A percentile compares a stretch with the other conserved stretches of the same genome.
phyloP scores from a whole-genome alignment of 441 rosid species.

The Rhodomyrtus psidioides region DNA sequence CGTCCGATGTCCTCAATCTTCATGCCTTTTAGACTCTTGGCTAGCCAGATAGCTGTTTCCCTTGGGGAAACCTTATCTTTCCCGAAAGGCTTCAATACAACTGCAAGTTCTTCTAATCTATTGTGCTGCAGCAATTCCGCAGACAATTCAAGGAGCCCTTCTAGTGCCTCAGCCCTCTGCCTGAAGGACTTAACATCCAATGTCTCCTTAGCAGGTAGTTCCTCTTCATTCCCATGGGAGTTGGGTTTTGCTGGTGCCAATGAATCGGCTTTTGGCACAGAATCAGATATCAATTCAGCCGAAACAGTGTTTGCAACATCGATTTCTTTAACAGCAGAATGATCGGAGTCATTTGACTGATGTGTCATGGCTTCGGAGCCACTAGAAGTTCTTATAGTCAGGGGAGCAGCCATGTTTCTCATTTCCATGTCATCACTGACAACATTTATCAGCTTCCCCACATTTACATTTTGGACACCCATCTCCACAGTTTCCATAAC shows the following conservation, averaged over 20 bases:
- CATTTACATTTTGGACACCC: slow-evolving; percentile 65
- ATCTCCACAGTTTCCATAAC: slow-evolving; percentile 73
- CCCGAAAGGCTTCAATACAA: slow-evolving; percentile 88
- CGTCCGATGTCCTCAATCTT: slow-evolving; percentile 66
- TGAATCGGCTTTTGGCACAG: slow-evolving; percentile 18
- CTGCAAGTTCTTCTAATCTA: slow-evolving; percentile 79
- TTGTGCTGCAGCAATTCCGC: slow-evolving; percentile 82
- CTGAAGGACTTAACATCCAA: slow-evolving; percentile 79
- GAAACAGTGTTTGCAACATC: slow-evolving; percentile 23
- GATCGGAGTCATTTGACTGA: slow-evolving; percentile 32
- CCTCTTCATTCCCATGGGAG: slow-evolving; percentile 34
- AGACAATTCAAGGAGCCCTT: slow-evolving; percentile 83
- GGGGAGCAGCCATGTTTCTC: slow-evolving; percentile 30
- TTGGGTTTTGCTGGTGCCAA: slow-evolving; percentile 29
- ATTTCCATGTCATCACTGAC: slow-evolving; percentile 63
- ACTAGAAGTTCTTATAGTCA: slow-evolving; percentile 24
- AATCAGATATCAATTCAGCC: slow-evolving; percentile 9
- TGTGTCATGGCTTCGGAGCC: slow-evolving; percentile 28
- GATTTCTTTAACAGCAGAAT: slow-evolving; percentile 22
- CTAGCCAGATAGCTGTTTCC: slow-evolving; percentile 97
- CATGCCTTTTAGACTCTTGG: slow-evolving; percentile 91
- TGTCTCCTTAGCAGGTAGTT: slow-evolving; percentile 51
- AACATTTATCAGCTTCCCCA: slow-evolving; percentile 67
- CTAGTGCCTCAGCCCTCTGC: slow-evolving; percentile 96
- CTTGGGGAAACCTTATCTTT: slow-evolving; percentile 91